Percentiles rank a stretch among this genome's conserved stretches.
Evolutionary conservation across 257 asterid genomes (phyloP).

Genomic region (Ilex asprella): DNA sequence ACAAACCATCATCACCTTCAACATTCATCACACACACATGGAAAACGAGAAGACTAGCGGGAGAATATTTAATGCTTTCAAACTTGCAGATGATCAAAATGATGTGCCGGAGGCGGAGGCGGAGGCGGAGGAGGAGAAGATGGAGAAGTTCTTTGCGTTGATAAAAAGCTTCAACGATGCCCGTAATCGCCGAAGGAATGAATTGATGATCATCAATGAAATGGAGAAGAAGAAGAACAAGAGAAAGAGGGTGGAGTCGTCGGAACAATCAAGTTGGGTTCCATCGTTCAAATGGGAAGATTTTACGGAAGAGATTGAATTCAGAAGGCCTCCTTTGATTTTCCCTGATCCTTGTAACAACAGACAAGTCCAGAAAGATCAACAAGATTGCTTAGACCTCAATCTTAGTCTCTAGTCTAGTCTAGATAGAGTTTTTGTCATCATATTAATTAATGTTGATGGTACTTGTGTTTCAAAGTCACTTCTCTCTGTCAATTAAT

Average conservation of each 20-base stretch:
- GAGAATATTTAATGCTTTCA: no score
- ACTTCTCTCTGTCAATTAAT: neutral
- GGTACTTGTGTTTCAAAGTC: neutral
- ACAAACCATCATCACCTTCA: no score
- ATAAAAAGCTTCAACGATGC: neutral
- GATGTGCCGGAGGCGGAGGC: no score
- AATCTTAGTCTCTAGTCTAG: neutral
- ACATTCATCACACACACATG: no score
- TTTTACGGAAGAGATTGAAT: slow-evolving; percentile 2
- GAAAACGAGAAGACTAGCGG: no score
- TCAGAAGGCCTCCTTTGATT: neutral
- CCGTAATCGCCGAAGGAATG: neutral
- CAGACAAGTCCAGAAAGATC: neutral
- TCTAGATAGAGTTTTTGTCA: neutral
- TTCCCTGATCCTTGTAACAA: neutral
- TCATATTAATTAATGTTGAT: neutral
- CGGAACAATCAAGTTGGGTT: neutral
- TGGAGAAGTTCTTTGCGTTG: slow-evolving; percentile 1
- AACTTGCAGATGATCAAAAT: no score
- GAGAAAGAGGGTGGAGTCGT: neutral
- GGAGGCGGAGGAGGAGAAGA: neutral
- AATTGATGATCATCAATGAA: neutral
- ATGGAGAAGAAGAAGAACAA: neutral
- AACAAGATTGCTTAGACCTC: neutral
- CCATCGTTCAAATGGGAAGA: slow-evolving; percentile 5